phyloP scores from a whole-genome alignment of 2,329 filamentous ascomycete species.

The Rosellinia necatrix region DNA sequence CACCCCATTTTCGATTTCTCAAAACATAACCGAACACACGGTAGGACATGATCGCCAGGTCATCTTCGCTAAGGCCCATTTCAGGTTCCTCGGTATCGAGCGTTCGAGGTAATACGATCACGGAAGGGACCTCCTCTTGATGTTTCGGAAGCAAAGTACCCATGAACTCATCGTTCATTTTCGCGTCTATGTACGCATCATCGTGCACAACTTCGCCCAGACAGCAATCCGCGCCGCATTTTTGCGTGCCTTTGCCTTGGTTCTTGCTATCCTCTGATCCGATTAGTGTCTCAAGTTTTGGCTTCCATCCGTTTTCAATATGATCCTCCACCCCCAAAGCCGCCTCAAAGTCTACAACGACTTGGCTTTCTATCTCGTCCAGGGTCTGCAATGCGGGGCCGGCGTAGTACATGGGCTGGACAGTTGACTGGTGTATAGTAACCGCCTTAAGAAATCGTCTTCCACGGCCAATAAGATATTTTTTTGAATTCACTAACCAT shows the following conservation, averaged over 20 bases:
- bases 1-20: not conserved
- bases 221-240: not conserved
- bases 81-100: not conserved
- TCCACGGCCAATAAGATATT: not conserved
- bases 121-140: not conserved
- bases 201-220: not conserved
- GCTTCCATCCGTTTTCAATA: not conserved
- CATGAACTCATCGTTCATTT: not conserved
- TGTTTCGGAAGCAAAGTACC: not conserved
- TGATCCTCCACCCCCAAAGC: not conserved
- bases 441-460: not conserved
- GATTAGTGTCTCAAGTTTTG: not conserved
- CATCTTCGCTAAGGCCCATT: not conserved
- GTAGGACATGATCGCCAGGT: not conserved
- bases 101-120: not conserved
- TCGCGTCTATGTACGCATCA: not conserved
- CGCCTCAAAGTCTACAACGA: not conserved
- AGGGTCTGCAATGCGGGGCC: not conserved
- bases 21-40: not conserved
- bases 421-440: not conserved
- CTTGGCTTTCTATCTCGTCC: not conserved
- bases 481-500: not conserved
- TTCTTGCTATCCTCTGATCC: not conserved
- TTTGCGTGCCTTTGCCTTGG: not conserved
- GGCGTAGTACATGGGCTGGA: slow-evolving; percentile 1